Percentiles rank a stretch among this genome's conserved stretches.
Conservation (phyloP, 2,329 filamentous ascomycete genomes). For the Dryadomyces quercus-mongolicae region DNA sequence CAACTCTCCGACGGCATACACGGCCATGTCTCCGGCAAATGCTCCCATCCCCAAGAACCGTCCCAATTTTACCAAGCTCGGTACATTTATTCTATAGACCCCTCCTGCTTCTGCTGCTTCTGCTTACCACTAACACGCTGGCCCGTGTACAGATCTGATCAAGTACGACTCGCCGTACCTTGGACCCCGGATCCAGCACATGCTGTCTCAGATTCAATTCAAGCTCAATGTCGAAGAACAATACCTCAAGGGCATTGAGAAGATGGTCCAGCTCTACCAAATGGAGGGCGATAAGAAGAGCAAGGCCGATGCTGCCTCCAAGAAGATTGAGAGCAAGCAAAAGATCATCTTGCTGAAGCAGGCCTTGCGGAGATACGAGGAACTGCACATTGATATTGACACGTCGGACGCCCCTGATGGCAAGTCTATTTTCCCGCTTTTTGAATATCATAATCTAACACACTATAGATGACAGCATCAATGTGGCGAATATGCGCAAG, state of each 20-base stretch:
- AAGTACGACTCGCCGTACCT: slow-evolving; percentile 96
- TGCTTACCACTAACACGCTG: background rate
- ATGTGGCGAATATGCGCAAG: slow-evolving; percentile 86
- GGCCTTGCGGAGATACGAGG: slow-evolving; percentile 91
- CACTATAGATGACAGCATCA: slow-evolving; percentile 78
- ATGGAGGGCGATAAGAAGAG: slow-evolving; percentile 97
- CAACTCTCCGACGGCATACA: slow-evolving; percentile 1
- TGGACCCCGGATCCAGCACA: slow-evolving; percentile 94
- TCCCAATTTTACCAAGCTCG: slow-evolving; percentile 92
- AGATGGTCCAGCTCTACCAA: slow-evolving; percentile 96
- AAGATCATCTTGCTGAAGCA: slow-evolving; percentile 95
- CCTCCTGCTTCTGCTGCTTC: background rate
- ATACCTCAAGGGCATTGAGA: slow-evolving; percentile 97
- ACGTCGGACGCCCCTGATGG: slow-evolving; percentile 66
- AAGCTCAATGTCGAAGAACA: slow-evolving; percentile 98
- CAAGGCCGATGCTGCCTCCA: slow-evolving; percentile 79
- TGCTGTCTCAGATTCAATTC: slow-evolving; percentile 97
- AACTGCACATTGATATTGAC: slow-evolving; percentile 90
- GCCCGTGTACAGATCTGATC: slow-evolving; percentile 60
- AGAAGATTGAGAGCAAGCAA: slow-evolving; percentile 88
- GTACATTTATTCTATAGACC: slow-evolving; percentile 36
- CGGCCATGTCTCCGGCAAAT: slow-evolving; percentile 1
- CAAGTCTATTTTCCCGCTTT: slow-evolving; percentile 30
- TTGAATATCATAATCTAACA: background rate
- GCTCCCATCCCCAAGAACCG: slow-evolving; percentile 53